A percentile compares a stretch with the other conserved stretches of the same genome.
phyloP scores from a whole-genome alignment of 129 eudicot genomes.

The Cynara cardunculus region DNA sequence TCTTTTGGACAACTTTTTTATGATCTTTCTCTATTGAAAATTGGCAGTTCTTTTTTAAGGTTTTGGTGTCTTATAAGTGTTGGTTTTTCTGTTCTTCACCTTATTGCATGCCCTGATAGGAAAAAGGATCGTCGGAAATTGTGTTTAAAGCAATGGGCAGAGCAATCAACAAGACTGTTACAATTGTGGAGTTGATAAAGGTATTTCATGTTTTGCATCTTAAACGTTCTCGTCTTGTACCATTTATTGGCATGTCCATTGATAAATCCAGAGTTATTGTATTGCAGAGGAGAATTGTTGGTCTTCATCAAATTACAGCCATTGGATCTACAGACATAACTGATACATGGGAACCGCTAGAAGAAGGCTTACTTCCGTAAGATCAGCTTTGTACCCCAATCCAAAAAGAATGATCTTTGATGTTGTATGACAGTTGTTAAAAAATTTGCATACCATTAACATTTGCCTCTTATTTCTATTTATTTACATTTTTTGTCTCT shows the following conservation, averaged over 20 bases:
- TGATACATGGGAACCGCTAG: conserved; percentile 96
- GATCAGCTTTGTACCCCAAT: conserved; percentile 5
- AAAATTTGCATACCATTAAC: background rate
- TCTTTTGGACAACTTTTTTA: background rate
- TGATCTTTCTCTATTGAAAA: background rate
- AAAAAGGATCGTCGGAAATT: conserved; percentile 70
- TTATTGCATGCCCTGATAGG: conserved; percentile 36
- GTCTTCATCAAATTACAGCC: conserved; percentile 85
- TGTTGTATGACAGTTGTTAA: background rate
- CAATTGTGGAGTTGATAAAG: conserved; percentile 93
- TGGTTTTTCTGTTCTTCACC: background rate
- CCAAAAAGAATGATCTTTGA: background rate
- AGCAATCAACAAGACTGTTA: conserved; percentile 86
- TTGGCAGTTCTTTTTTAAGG: background rate
- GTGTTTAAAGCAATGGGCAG: conserved; percentile 98
- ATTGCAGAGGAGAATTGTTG: conserved; percentile 77
- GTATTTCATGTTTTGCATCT: conserved; percentile 21
- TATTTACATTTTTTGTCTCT: conserved; percentile 1
- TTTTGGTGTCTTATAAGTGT: background rate
- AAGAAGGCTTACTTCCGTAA: conserved; percentile 96
- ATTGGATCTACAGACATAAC: conserved; percentile 81
- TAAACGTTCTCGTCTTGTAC: background rate
- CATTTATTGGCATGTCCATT: background rate
- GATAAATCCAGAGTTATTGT: background rate
- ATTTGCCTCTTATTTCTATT: background rate